phyloP scores from a whole-genome alignment of 495 filamentous ascomycete species.

The Xylaria longipes region DNA sequence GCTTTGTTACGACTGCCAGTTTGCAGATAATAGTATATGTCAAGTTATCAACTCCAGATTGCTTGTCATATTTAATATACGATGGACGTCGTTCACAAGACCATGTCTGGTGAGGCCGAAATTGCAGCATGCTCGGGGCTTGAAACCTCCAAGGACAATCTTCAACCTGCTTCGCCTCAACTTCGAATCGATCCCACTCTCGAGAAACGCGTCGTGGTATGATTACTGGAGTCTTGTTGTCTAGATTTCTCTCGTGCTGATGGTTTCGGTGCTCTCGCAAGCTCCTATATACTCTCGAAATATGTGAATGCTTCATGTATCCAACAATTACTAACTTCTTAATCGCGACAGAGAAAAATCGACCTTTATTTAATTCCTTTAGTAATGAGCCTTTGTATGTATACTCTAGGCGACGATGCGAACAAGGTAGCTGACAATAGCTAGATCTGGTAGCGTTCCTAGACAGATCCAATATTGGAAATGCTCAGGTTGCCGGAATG shows the following conservation, averaged over 20 bases:
- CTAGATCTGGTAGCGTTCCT: conserved; percentile 69
- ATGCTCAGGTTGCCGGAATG: conserved; percentile 65
- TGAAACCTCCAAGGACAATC: conserved; percentile 4
- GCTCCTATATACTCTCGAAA: background rate
- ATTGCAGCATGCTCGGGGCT: background rate
- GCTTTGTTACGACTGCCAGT: background rate
- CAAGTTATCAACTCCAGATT: background rate
- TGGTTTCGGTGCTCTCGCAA: background rate
- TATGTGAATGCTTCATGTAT: background rate
- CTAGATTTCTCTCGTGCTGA: background rate
- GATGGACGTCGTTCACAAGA: conserved; percentile 2
- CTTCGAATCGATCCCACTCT: conserved; percentile 17
- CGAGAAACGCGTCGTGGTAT: conserved; percentile 25
- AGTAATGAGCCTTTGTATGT: conserved; percentile 60
- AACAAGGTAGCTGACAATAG: background rate
- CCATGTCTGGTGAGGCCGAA: background rate
- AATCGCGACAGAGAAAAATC: conserved; percentile 53
- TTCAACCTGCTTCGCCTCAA: background rate
- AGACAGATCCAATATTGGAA: conserved; percentile 74
- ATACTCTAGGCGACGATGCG: background rate
- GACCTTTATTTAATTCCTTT: conserved; percentile 60
- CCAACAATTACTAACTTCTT: background rate
- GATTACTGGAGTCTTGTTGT: background rate
- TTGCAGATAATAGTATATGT: background rate
- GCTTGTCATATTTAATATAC: background rate